Conservation (phyloP, 257 asterid species). For the Fraxinus quadrangulata region DNA sequence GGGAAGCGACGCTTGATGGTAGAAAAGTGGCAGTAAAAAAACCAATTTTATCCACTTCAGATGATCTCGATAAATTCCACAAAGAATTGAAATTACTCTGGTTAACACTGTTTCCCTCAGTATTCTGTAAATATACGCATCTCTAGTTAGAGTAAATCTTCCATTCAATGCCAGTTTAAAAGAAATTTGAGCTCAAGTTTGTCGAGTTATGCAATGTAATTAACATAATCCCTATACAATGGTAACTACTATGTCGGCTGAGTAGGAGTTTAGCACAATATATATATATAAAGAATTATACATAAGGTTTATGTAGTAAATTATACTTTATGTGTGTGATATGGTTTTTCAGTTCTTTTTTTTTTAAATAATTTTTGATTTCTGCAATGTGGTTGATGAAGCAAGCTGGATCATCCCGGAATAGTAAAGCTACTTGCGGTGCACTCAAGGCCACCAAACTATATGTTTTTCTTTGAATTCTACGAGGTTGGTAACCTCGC, state of each 20-base stretch:
- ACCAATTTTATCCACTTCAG: slow-evolving; percentile 79
- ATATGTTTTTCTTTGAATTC: slow-evolving; percentile 77
- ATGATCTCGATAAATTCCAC: slow-evolving; percentile 75
- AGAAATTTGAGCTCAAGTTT: neutral
- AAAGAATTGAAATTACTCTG: slow-evolving; percentile 73
- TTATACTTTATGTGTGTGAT: neutral
- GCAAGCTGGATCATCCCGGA: slow-evolving; percentile 88
- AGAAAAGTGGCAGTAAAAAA: slow-evolving; percentile 77
- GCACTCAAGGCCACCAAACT: slow-evolving; percentile 89
- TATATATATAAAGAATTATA: neutral
- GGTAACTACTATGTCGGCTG: neutral
- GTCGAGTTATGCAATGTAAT: neutral
- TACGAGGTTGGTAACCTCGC: slow-evolving; percentile 74
- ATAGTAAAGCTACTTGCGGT: slow-evolving; percentile 80
- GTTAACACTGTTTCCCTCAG: slow-evolving; percentile 19
- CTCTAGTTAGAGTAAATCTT: neutral
- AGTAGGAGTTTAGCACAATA: neutral
- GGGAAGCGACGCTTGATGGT: slow-evolving; percentile 66
- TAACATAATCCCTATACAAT: neutral
- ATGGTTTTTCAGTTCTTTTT: slow-evolving; percentile 23
- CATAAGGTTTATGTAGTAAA: neutral
- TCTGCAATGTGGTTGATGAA: slow-evolving; percentile 39
- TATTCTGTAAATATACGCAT: neutral
- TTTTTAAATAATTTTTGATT: neutral
- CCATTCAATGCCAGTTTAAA: neutral